Conservation (phyloP, 495 filamentous ascomycete genomes). For the Lindgomyces ingoldianus region DNA sequence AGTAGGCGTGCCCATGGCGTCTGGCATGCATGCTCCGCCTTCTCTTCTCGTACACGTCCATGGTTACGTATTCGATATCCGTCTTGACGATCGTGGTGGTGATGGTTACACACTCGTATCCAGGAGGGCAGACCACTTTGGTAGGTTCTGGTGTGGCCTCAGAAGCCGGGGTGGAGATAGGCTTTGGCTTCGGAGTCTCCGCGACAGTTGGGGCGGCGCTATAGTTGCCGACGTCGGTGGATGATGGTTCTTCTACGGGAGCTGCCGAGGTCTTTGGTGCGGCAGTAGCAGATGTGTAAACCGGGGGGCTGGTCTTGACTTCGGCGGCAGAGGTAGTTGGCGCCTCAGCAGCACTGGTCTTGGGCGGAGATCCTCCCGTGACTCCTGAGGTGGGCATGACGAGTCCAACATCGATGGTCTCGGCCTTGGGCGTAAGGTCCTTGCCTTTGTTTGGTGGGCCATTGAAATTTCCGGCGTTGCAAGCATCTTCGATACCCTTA, state of each 20-base stretch:
- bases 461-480: constrained; percentile 50
- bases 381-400: constrained; percentile 23
- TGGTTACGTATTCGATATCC: constrained; percentile 23
- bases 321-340: not conserved
- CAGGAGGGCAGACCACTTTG: not conserved
- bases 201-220: not conserved
- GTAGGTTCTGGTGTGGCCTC: constrained; percentile 24
- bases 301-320: not conserved
- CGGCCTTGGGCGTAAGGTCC: constrained; percentile 45
- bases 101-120: constrained; percentile 19
- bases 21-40: not conserved
- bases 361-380: not conserved
- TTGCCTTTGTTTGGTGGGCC: constrained; percentile 62
- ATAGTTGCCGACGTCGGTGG: not conserved
- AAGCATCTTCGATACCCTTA: constrained; percentile 50
- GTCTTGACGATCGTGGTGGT: constrained; percentile 23
- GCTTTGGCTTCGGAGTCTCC: not conserved
- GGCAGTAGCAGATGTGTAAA: not conserved
- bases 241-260: not conserved
- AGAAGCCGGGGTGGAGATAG: not conserved
- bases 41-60: not conserved
- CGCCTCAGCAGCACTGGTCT: not conserved
- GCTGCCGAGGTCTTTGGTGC: not conserved
- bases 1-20: constrained; percentile 1
- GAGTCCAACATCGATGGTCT: constrained; percentile 32